Base-by-base conservation (phyloP, 2,329 filamentous ascomycete genomes). In the Trichoderma brevicompactum region DNA sequence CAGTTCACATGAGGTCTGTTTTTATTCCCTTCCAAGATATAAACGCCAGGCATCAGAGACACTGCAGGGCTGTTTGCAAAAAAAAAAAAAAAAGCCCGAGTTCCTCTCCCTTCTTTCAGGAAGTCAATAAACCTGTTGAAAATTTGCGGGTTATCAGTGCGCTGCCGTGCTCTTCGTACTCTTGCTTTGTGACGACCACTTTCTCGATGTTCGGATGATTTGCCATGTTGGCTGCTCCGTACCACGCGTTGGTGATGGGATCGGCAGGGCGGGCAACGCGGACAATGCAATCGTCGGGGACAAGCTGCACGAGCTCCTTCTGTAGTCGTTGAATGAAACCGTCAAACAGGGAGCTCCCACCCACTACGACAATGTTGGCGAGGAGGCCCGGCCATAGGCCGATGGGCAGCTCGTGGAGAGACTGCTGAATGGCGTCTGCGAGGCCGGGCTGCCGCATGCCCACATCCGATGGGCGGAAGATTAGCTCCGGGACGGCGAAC, bases 151-250 rank as follows among this genome's bases (percentile, higher is more conserved):
- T 87, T 28, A 91, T 83, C 91, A 92, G 94, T 1, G 80, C 81
- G 64, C 85, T 86, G 8, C 95, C 95, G 73, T 93, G 79, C 76
- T 99, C 95, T 59, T 95, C 87, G 75, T 99, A 99, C 74, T 99
- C 92, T 67, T 91, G 85, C 74, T 91, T 92, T 0, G 92, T 95
- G n/a, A 97, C 91, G 2, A 87, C 84, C 12, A 93, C 78, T 55
- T 84, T 83, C 67, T 88, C 84, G 59, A 96, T 81, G 44, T 90
- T 83, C 48, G 83, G 82, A 71, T 94, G 88, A 58, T 80, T 85
- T 0, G 92, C 92, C 64, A 97, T 81, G 65, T 87, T 85, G 23
- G 91, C 90, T n/a, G 89, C 94, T 15, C 95, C 95, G 12, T 87
- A 79, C 94, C 94, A 99, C 0, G 91, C 92, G 69, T 89, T 92